Base-by-base conservation (phyloP, 139 green algal genomes). In the Helicosporidium sp. region DNA sequence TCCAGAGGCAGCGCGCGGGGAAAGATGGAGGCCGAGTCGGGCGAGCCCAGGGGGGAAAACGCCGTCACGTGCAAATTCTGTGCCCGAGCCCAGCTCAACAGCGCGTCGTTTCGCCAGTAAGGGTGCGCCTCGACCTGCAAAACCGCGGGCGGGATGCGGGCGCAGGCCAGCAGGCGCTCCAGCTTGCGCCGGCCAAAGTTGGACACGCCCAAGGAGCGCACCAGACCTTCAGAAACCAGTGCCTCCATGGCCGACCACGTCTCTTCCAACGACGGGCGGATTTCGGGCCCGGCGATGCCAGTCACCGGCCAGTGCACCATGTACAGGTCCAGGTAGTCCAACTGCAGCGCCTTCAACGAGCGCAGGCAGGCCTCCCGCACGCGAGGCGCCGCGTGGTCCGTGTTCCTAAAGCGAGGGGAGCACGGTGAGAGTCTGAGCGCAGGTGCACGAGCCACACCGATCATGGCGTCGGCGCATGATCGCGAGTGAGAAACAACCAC, bases 61-160 rank as follows among this genome's bases (percentile, higher is more conserved):
- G 82, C 82, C 2, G 82, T 92, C 12, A 95, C 62, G 50, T 94
- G 86, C 41, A 96, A 78, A 27, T 56, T 52, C 24, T 67, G 46
- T 10, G 31, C 12, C 1, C 20, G 7, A 25, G 53, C 62, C 40
- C 50, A 68, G 26, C 36, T 24, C 8, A 91, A 27, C n/a, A 94
- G 59, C 2, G 58, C 55, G 40, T 84, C 64, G 31, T 95, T 89
- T 46, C 76, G 72, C 47, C 61, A 87, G 65, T 86, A 90, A 6
- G 87, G 87, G 67, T 94, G 83, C 16, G 74, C 52, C 70, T 96
- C 87, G 13, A 95, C 75, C 66, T 95, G 80, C 37, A 53, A 65
- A 5, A 84, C 73, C 0, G 68, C 60, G 0, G 73, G 74, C 55
- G 54, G 65, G 44, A 86, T 79, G 7, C 45, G 34, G 0, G 70